Evolutionary conservation across 257 asterid genomes (phyloP).

Genomic region (Nicotiana attenuata): DNA sequence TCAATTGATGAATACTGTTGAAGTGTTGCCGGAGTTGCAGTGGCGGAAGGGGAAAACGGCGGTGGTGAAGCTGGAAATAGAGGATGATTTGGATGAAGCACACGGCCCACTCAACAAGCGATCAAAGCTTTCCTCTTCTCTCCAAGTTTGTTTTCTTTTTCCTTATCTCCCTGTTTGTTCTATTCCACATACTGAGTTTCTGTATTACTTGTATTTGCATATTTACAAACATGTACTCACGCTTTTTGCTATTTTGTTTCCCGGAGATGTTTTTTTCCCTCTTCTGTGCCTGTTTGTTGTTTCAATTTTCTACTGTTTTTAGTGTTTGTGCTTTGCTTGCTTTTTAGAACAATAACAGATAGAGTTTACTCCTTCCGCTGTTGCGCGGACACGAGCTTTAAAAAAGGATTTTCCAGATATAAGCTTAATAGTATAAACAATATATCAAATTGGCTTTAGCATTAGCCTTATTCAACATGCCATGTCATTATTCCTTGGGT

Average conservation of each 20-base stretch:
- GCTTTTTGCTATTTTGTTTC: background rate
- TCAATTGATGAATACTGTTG: constrained; percentile 30
- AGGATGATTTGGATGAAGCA: constrained; percentile 43
- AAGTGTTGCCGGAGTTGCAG: constrained; percentile 16
- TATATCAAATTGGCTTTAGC: background rate
- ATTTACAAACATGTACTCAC: background rate
- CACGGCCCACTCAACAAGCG: constrained; percentile 39
- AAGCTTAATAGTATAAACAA: background rate
- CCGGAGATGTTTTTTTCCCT: too few species aligned
- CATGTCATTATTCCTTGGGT: background rate
- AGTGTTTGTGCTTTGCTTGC: background rate
- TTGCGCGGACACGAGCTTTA: background rate
- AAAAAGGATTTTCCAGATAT: background rate
- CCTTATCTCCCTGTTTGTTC: background rate
- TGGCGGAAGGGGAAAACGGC: constrained; percentile 27
- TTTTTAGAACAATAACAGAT: background rate
- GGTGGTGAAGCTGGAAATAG: constrained; percentile 37
- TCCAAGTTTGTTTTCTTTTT: constrained; percentile 13
- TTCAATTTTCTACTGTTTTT: background rate
- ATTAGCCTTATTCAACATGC: background rate
- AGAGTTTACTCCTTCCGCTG: background rate
- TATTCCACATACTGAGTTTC: too few species aligned
- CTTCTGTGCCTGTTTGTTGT: background rate
- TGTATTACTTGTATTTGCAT: too few species aligned
- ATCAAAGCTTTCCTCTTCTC: constrained; percentile 25